Evolutionary conservation across 2,329 filamentous ascomycete genomes (phyloP), one percentile per base, ranked within the genome.

Genomic region (Juglanconis oblonga): DNA sequence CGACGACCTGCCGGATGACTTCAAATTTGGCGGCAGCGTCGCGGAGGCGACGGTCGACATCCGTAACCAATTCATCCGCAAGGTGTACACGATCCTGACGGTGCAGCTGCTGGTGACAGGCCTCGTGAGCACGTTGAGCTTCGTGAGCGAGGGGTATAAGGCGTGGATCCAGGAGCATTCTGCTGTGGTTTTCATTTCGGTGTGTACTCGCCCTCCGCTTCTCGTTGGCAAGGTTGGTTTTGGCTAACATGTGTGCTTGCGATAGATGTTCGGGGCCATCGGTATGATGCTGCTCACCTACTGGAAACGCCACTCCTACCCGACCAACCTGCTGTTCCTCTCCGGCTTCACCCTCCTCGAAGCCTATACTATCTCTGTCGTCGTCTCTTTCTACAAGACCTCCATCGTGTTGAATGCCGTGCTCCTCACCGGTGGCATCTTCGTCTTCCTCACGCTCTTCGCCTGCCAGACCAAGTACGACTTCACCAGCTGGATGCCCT

Each of bases 391-490:
- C 76, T 97, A 95, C 78, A 81, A 94, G 62, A 86, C 87, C 24
- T 80, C 81, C 55, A 88, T 98, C 70, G 95, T 99, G 29, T 83
- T 99, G 52, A 89, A 97, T 76, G 95, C 95, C 14, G 88, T 97
- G 38, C 77, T 97, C 65, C 86, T 99, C 60, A 99, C 95, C 55
- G 89, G 87, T 14, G 90, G 88, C 55, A 90, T 93, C 71, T 93
- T 94, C 71, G 79, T 91, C 68, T 86, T 91, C 70, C 84, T 92
- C 55, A 91, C 89, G 1, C 76, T 93, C 49, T 98, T 99, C 74
- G 95, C 95, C 53, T 97, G 93, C 84, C 95, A 99, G 80, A 91
- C 90, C 65, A 96, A 96, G 75, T 99, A 99, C 73, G 95, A 99
- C 80, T 99, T 99, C 74, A 98, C 94, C 1, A 89, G 86, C 65